These are phyloP conservation scores for Erythrophleum ivorense DNA, from an alignment of 331 rosid genomes.

Conservation along the genomic window DNA sequence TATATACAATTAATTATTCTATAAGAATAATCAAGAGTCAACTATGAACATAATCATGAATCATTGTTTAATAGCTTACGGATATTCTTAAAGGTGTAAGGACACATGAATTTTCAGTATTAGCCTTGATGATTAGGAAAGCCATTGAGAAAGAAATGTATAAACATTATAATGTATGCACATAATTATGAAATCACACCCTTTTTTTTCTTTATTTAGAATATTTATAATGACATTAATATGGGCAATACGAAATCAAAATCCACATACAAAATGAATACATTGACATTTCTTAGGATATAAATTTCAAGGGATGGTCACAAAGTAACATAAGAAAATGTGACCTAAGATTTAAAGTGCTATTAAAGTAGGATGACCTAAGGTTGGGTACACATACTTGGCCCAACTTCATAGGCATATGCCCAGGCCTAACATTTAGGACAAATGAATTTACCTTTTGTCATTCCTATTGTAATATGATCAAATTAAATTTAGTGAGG, in stretches of 20 bases:
- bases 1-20: background rate
- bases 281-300: background rate
- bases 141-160: background rate
- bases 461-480: no score
- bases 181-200: slow-evolving; percentile 5
- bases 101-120: background rate
- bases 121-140: background rate
- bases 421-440: background rate
- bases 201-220: background rate
- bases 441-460: background rate
- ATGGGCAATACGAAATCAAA: background rate
- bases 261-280: background rate
- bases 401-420: background rate
- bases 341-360: background rate
- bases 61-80: background rate
- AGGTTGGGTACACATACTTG: no score
- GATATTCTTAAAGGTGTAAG: background rate
- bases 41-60: slow-evolving; percentile 3
- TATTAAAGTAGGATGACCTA: background rate
- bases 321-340: background rate
- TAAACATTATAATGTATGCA: slow-evolving; percentile 5
- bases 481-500: no score
- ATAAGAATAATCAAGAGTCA: background rate
- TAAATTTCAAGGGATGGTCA: background rate
- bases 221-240: background rate